Evolutionary conservation across 2,329 filamentous ascomycete species (phyloP).

Genomic region (Calycina herbarum): DNA sequence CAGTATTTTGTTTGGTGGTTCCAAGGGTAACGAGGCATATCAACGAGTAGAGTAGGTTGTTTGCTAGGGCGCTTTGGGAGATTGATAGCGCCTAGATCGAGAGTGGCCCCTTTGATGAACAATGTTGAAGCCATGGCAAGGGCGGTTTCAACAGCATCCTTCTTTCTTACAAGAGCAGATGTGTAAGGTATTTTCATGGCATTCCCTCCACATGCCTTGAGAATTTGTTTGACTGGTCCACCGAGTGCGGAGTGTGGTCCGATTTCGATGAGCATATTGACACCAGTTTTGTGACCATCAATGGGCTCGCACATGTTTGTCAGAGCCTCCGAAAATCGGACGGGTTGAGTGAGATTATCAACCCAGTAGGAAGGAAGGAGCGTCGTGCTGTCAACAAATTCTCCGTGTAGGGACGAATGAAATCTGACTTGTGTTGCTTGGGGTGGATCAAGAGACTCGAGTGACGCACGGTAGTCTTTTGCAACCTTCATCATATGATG

Average conservation of each 20-base stretch:
- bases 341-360: conserved; percentile 45
- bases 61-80: conserved; percentile 39
- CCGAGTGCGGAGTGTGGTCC: conserved; percentile 41
- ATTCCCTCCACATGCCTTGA: conserved; percentile 45
- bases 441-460: conserved; percentile 14
- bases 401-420: conserved; percentile 26
- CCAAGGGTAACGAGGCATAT: conserved; percentile 55
- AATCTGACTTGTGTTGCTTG: conserved; percentile 22
- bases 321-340: conserved; percentile 46
- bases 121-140: conserved; percentile 47
- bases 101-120: conserved; percentile 45
- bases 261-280: conserved; percentile 34
- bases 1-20: conserved; percentile 54
- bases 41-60: conserved; percentile 34
- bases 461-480: conserved; percentile 17
- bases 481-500: conserved; percentile 34
- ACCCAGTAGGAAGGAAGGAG: conserved; percentile 47
- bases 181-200: conserved; percentile 42
- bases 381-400: conserved; percentile 24
- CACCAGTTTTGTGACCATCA: conserved; percentile 24
- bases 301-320: conserved; percentile 25
- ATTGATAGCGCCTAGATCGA: conserved; percentile 51
- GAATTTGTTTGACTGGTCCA: conserved; percentile 38
- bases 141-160: conserved; percentile 49
- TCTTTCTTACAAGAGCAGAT: conserved; percentile 51